A percentile compares a stretch with the other conserved stretches of the same genome.
Evolutionary conservation across 2,329 filamentous ascomycete species (phyloP).

Genomic region (Clarireedia monteithiana): DNA sequence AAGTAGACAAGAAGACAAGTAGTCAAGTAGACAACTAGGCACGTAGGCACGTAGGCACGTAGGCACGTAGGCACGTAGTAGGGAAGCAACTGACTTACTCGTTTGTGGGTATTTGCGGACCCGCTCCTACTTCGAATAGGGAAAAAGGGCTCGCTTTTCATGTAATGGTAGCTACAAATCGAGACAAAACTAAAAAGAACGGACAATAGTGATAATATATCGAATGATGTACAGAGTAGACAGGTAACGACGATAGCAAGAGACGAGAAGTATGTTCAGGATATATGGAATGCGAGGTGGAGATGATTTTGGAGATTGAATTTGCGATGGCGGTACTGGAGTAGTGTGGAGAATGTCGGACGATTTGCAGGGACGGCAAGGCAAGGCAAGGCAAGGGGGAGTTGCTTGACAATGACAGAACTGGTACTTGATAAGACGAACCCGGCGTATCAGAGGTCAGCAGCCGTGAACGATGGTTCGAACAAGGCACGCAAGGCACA

Average conservation of each 20-base stretch:
- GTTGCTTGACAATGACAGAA: no score
- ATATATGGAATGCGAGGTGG: not conserved
- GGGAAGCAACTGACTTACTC: constrained; percentile 4
- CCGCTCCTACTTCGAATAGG: constrained; percentile 9
- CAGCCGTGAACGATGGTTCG: no score
- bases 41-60: no score
- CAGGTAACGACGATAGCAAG: not conserved
- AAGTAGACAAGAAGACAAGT: no score
- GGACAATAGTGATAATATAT: not conserved
- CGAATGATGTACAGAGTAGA: not conserved
- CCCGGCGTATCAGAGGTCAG: no score
- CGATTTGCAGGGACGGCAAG: no score
- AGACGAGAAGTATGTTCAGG: not conserved
- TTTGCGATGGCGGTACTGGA: no score
- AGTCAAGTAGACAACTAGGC: no score
- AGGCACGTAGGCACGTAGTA: not conserved
- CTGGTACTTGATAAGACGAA: no score
- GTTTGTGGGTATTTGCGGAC: constrained; percentile 7
- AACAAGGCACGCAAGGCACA: no score
- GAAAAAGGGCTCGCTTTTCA: constrained; percentile 1
- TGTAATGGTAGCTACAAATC: constrained; percentile 1
- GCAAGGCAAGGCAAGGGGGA: no score
- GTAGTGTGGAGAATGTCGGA: no score
- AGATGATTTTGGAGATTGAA: not conserved
- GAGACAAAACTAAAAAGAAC: not conserved